Percentiles rank a stretch among this genome's conserved stretches.
Evolutionary conservation across 352 stramenopile species (phyloP).

Genomic region (Pythium pyrilobum): DNA sequence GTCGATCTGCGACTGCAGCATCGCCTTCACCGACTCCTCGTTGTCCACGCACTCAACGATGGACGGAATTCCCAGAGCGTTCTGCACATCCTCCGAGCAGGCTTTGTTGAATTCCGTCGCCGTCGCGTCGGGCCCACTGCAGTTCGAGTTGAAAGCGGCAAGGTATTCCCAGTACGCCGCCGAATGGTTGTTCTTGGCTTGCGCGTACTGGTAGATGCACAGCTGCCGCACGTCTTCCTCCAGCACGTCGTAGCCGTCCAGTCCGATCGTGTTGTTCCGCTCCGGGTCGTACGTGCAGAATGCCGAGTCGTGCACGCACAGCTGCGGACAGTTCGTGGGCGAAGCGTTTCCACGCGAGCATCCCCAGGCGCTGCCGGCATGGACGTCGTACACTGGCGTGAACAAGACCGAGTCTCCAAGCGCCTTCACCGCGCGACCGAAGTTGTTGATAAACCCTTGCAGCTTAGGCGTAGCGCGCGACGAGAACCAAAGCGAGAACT

Average conservation of each 20-base stretch:
- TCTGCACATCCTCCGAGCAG: slow-evolving; percentile 7
- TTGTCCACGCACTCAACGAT: slow-evolving; percentile 10
- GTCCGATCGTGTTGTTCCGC: slow-evolving; percentile 17
- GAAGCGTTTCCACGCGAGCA: slow-evolving; percentile 1
- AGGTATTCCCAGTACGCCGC: slow-evolving; percentile 25
- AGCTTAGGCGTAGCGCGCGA: slow-evolving; percentile 16
- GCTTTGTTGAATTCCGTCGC: slow-evolving; percentile 7
- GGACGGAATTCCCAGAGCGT: not conserved
- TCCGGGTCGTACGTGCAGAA: slow-evolving; percentile 35
- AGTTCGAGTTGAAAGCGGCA: slow-evolving; percentile 14
- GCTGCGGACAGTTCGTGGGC: slow-evolving; percentile 10
- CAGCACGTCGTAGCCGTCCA: slow-evolving; percentile 27
- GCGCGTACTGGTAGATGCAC: slow-evolving; percentile 17
- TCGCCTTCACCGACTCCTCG: not conserved
- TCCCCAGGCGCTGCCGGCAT: slow-evolving; percentile 15
- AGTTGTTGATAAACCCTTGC: slow-evolving; percentile 15
- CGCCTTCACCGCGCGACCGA: slow-evolving; percentile 3
- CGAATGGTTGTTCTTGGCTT: slow-evolving; percentile 8
- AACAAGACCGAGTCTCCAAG: slow-evolving; percentile 13
- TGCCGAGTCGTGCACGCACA: slow-evolving; percentile 20
- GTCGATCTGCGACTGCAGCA: slow-evolving; percentile 18
- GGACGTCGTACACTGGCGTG: slow-evolving; percentile 24
- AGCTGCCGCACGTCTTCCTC: slow-evolving; percentile 24
- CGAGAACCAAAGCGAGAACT: slow-evolving; percentile 27
- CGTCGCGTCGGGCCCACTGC: slow-evolving; percentile 12